Percentiles rank a stretch among this genome's conserved stretches.
phyloP scores from a whole-genome alignment of 2,329 filamentous ascomycete genomes.

The Fusarium agapanthi region DNA sequence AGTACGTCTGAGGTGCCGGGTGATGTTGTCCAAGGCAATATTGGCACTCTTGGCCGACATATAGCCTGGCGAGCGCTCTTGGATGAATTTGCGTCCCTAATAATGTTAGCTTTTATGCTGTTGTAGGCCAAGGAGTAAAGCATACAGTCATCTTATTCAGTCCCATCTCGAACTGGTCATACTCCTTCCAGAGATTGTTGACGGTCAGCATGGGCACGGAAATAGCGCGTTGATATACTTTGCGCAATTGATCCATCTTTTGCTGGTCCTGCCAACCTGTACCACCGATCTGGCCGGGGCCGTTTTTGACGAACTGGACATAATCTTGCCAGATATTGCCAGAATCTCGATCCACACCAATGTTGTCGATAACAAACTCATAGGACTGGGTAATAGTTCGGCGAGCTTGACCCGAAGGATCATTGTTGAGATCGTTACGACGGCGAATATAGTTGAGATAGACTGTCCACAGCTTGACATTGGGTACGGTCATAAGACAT shows the following conservation, averaged over 20 bases:
- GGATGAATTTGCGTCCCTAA: slow-evolving; percentile 90
- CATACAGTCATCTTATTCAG: slow-evolving; percentile 90
- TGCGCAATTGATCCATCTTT: slow-evolving; percentile 94
- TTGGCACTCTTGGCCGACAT: slow-evolving; percentile 95
- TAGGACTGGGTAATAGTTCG: slow-evolving; percentile 85
- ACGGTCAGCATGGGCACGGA: slow-evolving; percentile 85
- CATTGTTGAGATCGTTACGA: slow-evolving; percentile 83
- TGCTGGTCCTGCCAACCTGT: slow-evolving; percentile 95
- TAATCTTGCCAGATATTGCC: slow-evolving; percentile 95
- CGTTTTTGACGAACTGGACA: slow-evolving; percentile 89
- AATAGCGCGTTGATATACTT: slow-evolving; percentile 91
- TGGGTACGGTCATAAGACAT: slow-evolving; percentile 80
- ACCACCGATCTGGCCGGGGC: slow-evolving; percentile 85
- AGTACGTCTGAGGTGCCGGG: slow-evolving; percentile 76
- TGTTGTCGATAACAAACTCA: slow-evolving; percentile 87
- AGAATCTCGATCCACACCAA: slow-evolving; percentile 91
- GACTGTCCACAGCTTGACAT: slow-evolving; percentile 88
- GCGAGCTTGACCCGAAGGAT: slow-evolving; percentile 79
- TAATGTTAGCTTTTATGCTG: slow-evolving; percentile 32
- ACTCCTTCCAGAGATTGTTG: slow-evolving; percentile 93
- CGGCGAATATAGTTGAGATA: slow-evolving; percentile 97
- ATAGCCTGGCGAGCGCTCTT: slow-evolving; percentile 90
- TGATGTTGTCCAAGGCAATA: slow-evolving; percentile 89
- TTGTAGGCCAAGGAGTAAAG: slow-evolving; percentile 25
- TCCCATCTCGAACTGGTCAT: slow-evolving; percentile 94